Evolutionary conservation across 2,329 filamentous ascomycete species (phyloP), one percentile per base, ranked within the genome.

Genomic region (Clonostachys sp.): DNA sequence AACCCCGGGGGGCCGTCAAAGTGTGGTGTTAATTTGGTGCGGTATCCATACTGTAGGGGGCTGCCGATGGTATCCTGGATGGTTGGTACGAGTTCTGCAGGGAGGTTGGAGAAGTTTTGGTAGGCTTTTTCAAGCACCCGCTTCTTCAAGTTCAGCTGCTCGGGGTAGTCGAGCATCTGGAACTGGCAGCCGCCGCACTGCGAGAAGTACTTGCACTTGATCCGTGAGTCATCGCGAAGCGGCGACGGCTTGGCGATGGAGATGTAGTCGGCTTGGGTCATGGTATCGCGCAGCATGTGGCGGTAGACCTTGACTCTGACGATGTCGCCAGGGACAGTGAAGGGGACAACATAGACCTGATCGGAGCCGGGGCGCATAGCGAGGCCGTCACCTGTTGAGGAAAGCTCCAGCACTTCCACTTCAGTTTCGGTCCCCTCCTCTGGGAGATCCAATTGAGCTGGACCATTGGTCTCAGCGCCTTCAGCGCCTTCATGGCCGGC

Each of bases 1-100:
- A 59, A 69, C 38, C 72, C 77, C 6, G 82, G 81, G 2, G 91
- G 89, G 0, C 83, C 87, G 61, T 95, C 87, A 62, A 97, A 99
- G 67, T 99, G 94, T 30, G 94, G 94, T 16, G 94, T 99, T 55
- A 99, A 78, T 70, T 99, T 99, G 17, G 94, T 99, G 46, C 94
- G 83, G 73, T 99, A 99, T 48, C 86, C 88, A 66, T 95, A 97
- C 67, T 95, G 85, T 51, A 96, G 68, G 3, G 94, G 94, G 40
- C 89, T 95, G 43, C 87, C 88, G 58, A 96, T 91, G 9, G 94
- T 99, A 54, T 95, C 87, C 44, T 77, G 80, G 48, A 97, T 79
- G 4, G 78, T 61, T 3, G 94, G 94, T 2, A 97, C 75, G 17
- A 87, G 73, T 50, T 87, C 83, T 0, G 87, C 80, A 1, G 87